Evolutionary conservation across 345 rosid species (phyloP), one percentile per base, ranked within the genome.

Genomic region (Turritis glabra): DNA sequence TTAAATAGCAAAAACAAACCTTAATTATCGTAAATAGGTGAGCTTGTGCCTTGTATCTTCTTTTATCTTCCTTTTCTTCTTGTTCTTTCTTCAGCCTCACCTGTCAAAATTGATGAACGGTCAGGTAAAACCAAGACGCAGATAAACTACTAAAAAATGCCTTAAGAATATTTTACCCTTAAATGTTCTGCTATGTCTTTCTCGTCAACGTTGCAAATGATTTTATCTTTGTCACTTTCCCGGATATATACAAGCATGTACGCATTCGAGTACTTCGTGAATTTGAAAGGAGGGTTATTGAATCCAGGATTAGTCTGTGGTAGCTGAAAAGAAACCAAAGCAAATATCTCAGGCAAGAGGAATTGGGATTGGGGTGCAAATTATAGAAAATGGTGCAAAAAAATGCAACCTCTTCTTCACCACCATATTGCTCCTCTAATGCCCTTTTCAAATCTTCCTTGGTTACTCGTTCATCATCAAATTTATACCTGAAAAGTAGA

Each of bases 201-300:
- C 76, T 95, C 98, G 81, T 90, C 99, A 76, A 95, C 99, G 64
- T 92, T 86, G 78, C 99, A 92, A 58, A 95, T 89, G 58, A 95
- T 92, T 85, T 92, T 92, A 77, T 90, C 98, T 84, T 90, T 90
- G 85, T 92, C 99, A 66, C 89, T 90, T 70, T 95, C 98, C 62
- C 99, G 96, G 67, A 95, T 88, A 69, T 95, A 95, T 66, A 95
- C 99, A 81, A 95, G 94, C 99, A 95, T 95, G 83, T 95, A 95
- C 19, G 99, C 99, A 81, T 95, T 95, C 44, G 98, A 92, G 75
- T 90, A 86, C 77, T 95, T 92, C 48, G 97, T 90, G 82, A 89
- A 92, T 71, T 95, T 90, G 71, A 92, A 90, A 53, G 94, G 94
- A 67, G 91, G 84, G 80, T 87, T 92, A 81, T 92, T 92, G 80